phyloP scores from a whole-genome alignment of 176 grass and related monocot species.

The Rhynchospora pubera region DNA sequence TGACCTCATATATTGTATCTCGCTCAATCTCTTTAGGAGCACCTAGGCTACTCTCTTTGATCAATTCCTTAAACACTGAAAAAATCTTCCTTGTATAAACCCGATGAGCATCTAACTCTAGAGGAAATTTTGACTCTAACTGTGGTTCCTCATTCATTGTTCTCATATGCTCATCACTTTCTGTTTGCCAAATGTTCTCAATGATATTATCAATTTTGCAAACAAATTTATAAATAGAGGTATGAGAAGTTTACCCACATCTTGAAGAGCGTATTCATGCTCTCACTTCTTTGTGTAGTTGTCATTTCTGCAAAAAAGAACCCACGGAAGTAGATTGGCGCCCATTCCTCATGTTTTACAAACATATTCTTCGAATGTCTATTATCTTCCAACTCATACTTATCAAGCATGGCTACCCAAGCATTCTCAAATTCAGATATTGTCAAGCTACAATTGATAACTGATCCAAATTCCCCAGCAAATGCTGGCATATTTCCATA shows the following conservation, averaged over 20 bases:
- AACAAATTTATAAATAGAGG: too few species aligned
- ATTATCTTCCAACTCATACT: slow-evolving; percentile 13
- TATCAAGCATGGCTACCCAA: slow-evolving; percentile 19
- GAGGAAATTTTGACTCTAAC: background rate
- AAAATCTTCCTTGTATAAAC: slow-evolving; percentile 26
- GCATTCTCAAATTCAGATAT: slow-evolving; percentile 21
- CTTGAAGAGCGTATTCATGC: too few species aligned
- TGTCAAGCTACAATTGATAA: slow-evolving; percentile 5
- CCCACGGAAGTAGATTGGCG: too few species aligned
- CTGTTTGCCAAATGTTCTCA: too few species aligned
- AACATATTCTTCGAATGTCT: slow-evolving; percentile 7
- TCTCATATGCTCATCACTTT: slow-evolving; percentile 7
- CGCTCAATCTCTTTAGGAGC: slow-evolving; percentile 11
- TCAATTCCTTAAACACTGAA: too few species aligned
- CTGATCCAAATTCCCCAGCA: background rate
- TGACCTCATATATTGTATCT: background rate
- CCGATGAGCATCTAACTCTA: slow-evolving; percentile 14
- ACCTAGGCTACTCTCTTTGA: slow-evolving; percentile 13
- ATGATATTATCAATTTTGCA: too few species aligned
- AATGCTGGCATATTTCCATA: background rate
- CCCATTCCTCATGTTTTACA: slow-evolving; percentile 25
- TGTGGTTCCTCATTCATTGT: slow-evolving; percentile 1
- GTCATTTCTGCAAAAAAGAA: too few species aligned
- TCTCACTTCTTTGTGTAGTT: too few species aligned
- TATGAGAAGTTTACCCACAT: too few species aligned